A percentile compares a stretch with the other conserved stretches of the same genome.
phyloP scores from a whole-genome alignment of 177 flowering plant genomes.

The Vitis hybrid region DNA sequence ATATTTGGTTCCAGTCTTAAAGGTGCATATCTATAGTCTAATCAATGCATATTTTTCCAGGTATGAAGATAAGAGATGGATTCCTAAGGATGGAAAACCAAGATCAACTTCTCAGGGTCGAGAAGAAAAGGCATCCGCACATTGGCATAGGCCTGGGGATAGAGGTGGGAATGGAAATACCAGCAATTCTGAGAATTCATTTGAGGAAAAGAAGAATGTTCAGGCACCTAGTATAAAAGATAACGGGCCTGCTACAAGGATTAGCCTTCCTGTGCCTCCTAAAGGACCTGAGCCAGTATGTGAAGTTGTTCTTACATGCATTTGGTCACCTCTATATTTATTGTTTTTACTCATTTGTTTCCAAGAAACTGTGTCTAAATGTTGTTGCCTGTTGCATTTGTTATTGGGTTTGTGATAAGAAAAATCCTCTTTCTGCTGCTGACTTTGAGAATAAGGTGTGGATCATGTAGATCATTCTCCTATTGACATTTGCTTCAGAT shows the following conservation, averaged over 20 bases:
- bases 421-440: background rate
- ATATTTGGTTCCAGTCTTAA: background rate
- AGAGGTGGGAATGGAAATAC: conserved; percentile 34
- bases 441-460: background rate
- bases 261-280: conserved; percentile 54
- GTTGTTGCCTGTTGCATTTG: background rate
- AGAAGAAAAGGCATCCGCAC: conserved; percentile 42
- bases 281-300: conserved; percentile 58
- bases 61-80: conserved; percentile 96
- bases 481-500: too few relatives aligned
- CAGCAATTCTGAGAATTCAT: conserved; percentile 31
- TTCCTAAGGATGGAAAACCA: conserved; percentile 55
- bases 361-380: background rate
- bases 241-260: conserved; percentile 33
- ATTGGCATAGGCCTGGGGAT: conserved; percentile 44
- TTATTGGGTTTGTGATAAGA: background rate
- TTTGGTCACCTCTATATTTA: background rate
- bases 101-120: conserved; percentile 43
- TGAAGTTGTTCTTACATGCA: background rate
- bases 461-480: too few relatives aligned
- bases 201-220: conserved; percentile 44
- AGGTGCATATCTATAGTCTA: background rate
- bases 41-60: conserved; percentile 28
- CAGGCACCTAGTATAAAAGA: conserved; percentile 28
- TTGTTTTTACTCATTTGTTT: background rate